phyloP scores from a whole-genome alignment of 768 basidiomycete genomes.

The Lyophyllum shimeji region DNA sequence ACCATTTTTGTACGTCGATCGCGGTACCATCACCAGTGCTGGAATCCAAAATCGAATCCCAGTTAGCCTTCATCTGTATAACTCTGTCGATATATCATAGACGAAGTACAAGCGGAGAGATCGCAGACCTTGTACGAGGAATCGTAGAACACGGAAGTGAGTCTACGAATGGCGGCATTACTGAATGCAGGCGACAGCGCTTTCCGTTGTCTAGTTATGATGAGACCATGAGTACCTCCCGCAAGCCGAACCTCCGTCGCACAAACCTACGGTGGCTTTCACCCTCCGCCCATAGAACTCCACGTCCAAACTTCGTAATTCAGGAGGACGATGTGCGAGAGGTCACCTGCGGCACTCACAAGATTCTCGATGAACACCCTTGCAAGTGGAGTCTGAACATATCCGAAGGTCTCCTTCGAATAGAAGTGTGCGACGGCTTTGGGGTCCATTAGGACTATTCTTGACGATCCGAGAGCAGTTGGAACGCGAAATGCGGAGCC shows the following conservation, averaged over 20 bases:
- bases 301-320: constrained; percentile 34
- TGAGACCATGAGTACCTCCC: not conserved
- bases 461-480: constrained; percentile 28
- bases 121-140: constrained; percentile 45
- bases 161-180: constrained; percentile 45
- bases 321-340: not conserved
- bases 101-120: not conserved
- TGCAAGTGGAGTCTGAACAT: constrained; percentile 37
- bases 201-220: constrained; percentile 44
- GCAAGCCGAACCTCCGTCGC: not conserved
- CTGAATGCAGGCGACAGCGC: constrained; percentile 53
- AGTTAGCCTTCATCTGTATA: constrained; percentile 28
- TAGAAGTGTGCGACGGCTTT: constrained; percentile 54
- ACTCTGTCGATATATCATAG: not conserved
- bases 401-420: constrained; percentile 47
- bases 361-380: constrained; percentile 37
- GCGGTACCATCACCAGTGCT: constrained; percentile 37
- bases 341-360: constrained; percentile 22
- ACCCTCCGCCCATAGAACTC: constrained; percentile 39
- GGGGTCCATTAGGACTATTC: constrained; percentile 42
- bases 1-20: constrained; percentile 52
- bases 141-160: constrained; percentile 50
- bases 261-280: constrained; percentile 46
- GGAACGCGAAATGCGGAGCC: constrained; percentile 48
- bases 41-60: constrained; percentile 22